A percentile compares a stretch with the other conserved stretches of the same genome.
Conservation (phyloP, 2,329 filamentous ascomycete genomes). For the Colletotrichum sidae region DNA sequence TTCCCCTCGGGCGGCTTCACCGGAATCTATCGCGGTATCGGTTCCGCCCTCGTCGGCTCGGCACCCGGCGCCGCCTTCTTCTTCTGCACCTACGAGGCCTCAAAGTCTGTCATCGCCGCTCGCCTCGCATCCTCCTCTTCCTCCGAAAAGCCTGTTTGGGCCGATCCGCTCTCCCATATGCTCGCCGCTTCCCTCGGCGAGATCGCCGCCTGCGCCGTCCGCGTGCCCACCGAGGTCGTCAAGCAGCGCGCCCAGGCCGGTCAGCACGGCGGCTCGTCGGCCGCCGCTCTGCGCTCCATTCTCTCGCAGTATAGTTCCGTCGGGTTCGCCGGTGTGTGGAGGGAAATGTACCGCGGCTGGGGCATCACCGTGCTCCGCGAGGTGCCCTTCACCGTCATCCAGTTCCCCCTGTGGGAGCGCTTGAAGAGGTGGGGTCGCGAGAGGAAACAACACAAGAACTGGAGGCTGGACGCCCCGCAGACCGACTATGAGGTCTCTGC, state of each 20-base stretch:
- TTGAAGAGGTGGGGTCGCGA: constrained; percentile 79
- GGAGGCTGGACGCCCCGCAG: constrained; percentile 17
- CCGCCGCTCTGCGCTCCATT: constrained; percentile 77
- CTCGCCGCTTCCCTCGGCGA: constrained; percentile 87
- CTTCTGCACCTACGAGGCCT: constrained; percentile 92
- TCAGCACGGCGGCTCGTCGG: constrained; percentile 78
- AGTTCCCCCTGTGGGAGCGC: constrained; percentile 96
- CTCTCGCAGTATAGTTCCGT: constrained; percentile 58
- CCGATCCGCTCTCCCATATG: constrained; percentile 71
- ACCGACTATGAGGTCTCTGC: constrained; percentile 67
- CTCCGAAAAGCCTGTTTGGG: constrained; percentile 29
- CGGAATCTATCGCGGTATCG: constrained; percentile 93
- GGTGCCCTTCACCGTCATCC: constrained; percentile 96
- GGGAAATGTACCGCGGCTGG: constrained; percentile 92
- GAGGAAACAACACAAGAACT: constrained; percentile 41
- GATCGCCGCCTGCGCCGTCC: constrained; percentile 88
- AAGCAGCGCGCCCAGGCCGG: constrained; percentile 96
- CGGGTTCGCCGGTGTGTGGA: constrained; percentile 72
- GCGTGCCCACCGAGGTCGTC: constrained; percentile 95
- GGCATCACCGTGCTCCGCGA: constrained; percentile 93
- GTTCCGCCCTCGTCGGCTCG: constrained; percentile 88
- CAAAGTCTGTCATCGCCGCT: constrained; percentile 67
- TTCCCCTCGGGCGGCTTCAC: constrained; percentile 86
- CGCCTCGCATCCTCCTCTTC: constrained; percentile 42
- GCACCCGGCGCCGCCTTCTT: constrained; percentile 96